Conservation (phyloP, 352 stramenopile genomes). For the Blastocystis sp. region DNA sequence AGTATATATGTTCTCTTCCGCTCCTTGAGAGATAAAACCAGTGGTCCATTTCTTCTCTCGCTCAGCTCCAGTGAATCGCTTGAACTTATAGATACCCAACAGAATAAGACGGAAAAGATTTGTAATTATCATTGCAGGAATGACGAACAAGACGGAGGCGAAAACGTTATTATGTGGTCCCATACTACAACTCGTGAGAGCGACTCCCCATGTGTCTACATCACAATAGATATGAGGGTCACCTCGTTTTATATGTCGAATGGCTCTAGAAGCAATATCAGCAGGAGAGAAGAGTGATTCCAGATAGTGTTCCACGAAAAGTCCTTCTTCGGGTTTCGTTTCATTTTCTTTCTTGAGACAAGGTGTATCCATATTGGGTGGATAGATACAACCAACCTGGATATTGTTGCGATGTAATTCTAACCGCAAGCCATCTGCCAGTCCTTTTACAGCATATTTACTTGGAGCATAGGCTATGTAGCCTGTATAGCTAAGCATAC, state of each 20-base stretch:
- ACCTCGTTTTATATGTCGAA: slow-evolving; percentile 34
- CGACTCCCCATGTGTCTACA: slow-evolving; percentile 22
- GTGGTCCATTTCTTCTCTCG: not conserved
- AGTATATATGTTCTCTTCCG: not conserved
- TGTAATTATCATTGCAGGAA: slow-evolving; percentile 40
- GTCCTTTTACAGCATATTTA: slow-evolving; percentile 57
- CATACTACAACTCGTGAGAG: not conserved
- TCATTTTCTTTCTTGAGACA: slow-evolving; percentile 59
- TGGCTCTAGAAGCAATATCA: not conserved
- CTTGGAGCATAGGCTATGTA: slow-evolving; percentile 38
- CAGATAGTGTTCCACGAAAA: slow-evolving; percentile 27
- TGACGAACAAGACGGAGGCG: slow-evolving; percentile 35
- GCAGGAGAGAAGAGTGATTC: slow-evolving; percentile 13
- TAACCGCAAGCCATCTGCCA: slow-evolving; percentile 40
- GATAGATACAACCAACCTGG: slow-evolving; percentile 54
- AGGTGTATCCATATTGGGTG: slow-evolving; percentile 59
- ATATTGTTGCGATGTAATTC: slow-evolving; percentile 47
- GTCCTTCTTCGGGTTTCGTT: slow-evolving; percentile 56
- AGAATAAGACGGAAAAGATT: slow-evolving; percentile 13
- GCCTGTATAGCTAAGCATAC: slow-evolving; percentile 56
- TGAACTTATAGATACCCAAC: not conserved
- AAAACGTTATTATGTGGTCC: slow-evolving; percentile 56
- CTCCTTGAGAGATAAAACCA: not conserved
- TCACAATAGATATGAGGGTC: slow-evolving; percentile 52
- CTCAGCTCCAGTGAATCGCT: not conserved